phyloP scores from a whole-genome alignment of 306 rosid species.

The Quercus suber region DNA sequence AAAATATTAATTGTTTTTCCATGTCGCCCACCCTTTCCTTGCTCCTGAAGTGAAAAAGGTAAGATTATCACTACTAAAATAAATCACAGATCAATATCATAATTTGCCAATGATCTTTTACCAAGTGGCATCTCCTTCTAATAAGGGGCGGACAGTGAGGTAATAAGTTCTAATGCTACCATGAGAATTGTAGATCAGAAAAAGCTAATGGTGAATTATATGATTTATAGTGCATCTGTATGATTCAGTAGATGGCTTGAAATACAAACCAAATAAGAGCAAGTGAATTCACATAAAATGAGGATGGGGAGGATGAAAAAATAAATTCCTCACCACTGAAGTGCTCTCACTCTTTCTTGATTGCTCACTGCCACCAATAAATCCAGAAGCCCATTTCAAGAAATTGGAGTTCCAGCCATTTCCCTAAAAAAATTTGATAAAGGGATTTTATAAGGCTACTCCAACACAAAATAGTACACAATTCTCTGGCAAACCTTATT shows the following conservation, averaged over 20 bases:
- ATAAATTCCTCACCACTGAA: constrained; percentile 43
- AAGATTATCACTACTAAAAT: neutral
- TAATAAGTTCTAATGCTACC: neutral
- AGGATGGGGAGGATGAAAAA: neutral
- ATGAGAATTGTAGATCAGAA: neutral
- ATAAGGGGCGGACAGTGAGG: too few species aligned
- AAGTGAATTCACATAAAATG: constrained; percentile 20
- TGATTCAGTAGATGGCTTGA: neutral
- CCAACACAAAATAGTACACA: neutral
- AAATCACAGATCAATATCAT: neutral
- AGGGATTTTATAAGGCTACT: constrained; percentile 11
- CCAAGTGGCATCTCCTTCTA: too few species aligned
- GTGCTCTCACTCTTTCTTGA: constrained; percentile 55
- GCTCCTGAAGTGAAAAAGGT: constrained; percentile 45
- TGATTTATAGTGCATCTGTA: neutral
- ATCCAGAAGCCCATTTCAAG: constrained; percentile 91
- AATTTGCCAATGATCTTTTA: neutral
- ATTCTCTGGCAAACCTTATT: constrained; percentile 5
- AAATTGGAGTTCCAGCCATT: constrained; percentile 83
- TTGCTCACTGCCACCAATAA: constrained; percentile 62
- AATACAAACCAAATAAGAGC: constrained; percentile 3
- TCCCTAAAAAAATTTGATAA: constrained; percentile 46
- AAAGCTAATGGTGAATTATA: neutral
- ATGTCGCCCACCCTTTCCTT: constrained; percentile 56
- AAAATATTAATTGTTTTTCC: constrained; percentile 90